phyloP scores from a whole-genome alignment of 208 protist species.

The Phytomonas francai region DNA sequence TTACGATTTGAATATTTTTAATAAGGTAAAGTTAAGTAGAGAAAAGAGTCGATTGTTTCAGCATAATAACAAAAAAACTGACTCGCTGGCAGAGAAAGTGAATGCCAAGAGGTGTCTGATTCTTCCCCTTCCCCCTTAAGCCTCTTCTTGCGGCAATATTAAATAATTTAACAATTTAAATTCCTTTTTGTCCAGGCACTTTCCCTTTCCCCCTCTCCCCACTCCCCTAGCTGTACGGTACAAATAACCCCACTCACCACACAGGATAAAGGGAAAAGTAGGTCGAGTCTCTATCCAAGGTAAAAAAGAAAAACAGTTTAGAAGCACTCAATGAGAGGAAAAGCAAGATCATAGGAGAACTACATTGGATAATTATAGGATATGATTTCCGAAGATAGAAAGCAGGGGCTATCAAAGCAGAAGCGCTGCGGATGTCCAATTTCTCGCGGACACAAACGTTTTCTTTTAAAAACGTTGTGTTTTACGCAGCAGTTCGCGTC shows the following conservation, averaged over 20 bases:
- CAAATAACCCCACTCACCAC: background rate
- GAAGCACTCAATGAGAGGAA: slow-evolving; percentile 8
- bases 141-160: background rate
- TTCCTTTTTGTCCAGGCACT: slow-evolving; percentile 54
- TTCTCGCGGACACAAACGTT: slow-evolving; percentile 66
- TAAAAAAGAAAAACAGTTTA: background rate
- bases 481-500: slow-evolving; percentile 81
- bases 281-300: background rate
- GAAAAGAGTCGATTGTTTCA: background rate
- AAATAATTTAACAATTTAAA: background rate
- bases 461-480: slow-evolving; percentile 60
- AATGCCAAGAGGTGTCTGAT: background rate
- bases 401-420: slow-evolving; percentile 9
- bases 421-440: slow-evolving; percentile 50
- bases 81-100: slow-evolving; percentile 51
- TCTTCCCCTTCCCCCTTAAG: too few relatives aligned
- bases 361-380: slow-evolving; percentile 2
- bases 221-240: background rate
- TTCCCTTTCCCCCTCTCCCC: slow-evolving; percentile 59
- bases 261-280: slow-evolving; percentile 9
- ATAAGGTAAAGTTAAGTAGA: slow-evolving; percentile 85
- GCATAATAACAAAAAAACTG: slow-evolving; percentile 94
- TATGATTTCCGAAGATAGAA: slow-evolving; percentile 4
- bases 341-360: slow-evolving; percentile 1
- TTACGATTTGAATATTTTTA: slow-evolving; percentile 88